Percentiles rank a stretch among this genome's conserved stretches.
phyloP scores from a whole-genome alignment of 1,284 basidiomycete genomes.

The Cryptococcus depauperatus region DNA sequence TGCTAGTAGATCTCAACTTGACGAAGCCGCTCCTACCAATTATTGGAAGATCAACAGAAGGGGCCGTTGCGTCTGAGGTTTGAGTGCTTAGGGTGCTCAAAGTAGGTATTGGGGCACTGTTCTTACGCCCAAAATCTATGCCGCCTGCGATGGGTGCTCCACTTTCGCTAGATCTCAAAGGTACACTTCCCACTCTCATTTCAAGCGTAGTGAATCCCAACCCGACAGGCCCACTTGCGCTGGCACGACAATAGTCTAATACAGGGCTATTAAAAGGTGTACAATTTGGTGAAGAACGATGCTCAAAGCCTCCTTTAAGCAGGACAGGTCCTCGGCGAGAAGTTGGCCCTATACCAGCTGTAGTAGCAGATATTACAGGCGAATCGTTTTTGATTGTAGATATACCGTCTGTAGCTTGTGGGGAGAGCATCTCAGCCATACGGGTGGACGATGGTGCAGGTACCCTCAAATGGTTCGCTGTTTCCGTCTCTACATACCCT shows the following conservation, averaged over 20 bases:
- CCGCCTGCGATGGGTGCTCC: background rate
- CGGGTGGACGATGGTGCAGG: slow-evolving; percentile 1
- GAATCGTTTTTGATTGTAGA: slow-evolving; percentile 5
- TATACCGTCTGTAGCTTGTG: slow-evolving; percentile 29
- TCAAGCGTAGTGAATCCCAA: slow-evolving; percentile 1
- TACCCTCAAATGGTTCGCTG: background rate
- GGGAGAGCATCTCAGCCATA: slow-evolving; percentile 16
- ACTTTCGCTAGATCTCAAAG: background rate
- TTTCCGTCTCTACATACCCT: background rate
- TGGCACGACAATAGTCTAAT: slow-evolving; percentile 9
- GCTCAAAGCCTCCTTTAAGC: slow-evolving; percentile 41
- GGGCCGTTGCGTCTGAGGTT: background rate
- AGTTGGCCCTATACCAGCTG: slow-evolving; percentile 5
- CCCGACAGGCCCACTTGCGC: slow-evolving; percentile 1
- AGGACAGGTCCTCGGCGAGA: slow-evolving; percentile 37
- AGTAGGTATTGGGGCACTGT: background rate
- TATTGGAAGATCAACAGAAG: too few relatives aligned
- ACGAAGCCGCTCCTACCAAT: too few relatives aligned
- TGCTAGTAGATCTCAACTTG: too few relatives aligned
- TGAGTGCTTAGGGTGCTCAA: background rate
- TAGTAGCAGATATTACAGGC: slow-evolving; percentile 15
- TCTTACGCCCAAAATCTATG: background rate
- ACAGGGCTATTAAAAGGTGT: slow-evolving; percentile 25
- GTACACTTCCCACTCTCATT: background rate
- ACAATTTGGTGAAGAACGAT: slow-evolving; percentile 9